Evolutionary conservation across 306 rosid genomes (phyloP), one percentile per base, ranked within the genome.

Genomic region (Phaseolus lunatus): DNA sequence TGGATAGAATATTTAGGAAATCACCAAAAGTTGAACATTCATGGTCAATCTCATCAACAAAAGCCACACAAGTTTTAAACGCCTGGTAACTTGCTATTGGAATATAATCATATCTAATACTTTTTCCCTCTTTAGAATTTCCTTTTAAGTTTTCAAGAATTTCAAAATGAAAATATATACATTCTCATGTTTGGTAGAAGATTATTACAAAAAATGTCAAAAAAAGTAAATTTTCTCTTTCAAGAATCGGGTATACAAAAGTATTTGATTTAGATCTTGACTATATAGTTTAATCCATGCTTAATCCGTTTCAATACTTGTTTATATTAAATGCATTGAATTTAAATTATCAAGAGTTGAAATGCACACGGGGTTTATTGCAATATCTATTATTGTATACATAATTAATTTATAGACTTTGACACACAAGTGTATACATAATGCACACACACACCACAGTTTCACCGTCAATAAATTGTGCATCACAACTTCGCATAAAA

Each of bases 1-100:
- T 49, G 67, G 49, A 75, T 67, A 49, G 54, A 22, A 52, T 65
- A 67, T 44, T 71, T 79, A 61, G 78, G 57, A 15, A 50, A 79
- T 72, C 52, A 33, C 47, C 61, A 52, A 49, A 79, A 58, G 39
- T 24, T 37, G 65, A 58, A 58, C 65, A 12, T 11, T 58, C 9
- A 58, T 24, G 37, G 19, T 58, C 37, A 26, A 58, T 58, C 37
- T 14, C 62, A 13, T 58, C 18, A 19, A 24, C 27, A 58, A 58
- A 58, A 58, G 74, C 29, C 72, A 11, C 10, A 49, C 3, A 53
- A 73, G n/a, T 53, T 52, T 63, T 64, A 33, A 50, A 37, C 39
- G 37, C 26, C 39, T 43, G 48, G 37, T 58, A 13, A 26, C 37
- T 23, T 23, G 7, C 63, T 58, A 26, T 24, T 24, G 3, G 43